Conservation (phyloP, 2,329 filamentous ascomycete genomes). For the Monosporascus sp. region DNA sequence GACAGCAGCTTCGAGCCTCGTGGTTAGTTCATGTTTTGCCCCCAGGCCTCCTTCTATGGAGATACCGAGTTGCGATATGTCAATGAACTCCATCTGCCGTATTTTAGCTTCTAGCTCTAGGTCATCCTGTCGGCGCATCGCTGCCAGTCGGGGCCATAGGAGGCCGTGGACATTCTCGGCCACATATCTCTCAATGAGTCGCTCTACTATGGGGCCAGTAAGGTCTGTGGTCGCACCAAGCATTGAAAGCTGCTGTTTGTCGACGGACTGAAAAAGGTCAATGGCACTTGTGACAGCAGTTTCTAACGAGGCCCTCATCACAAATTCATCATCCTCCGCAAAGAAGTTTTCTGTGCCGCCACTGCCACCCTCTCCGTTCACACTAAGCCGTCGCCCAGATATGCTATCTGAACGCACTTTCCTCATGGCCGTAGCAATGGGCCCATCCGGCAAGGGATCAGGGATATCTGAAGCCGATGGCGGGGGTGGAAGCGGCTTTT, state of each 20-base stretch:
- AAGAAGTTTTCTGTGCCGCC: slow-evolving; percentile 62
- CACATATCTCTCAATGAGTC: slow-evolving; percentile 91
- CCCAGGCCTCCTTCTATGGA: slow-evolving; percentile 71
- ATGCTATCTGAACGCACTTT: slow-evolving; percentile 50
- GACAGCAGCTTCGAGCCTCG: slow-evolving; percentile 71
- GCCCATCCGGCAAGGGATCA: slow-evolving; percentile 53
- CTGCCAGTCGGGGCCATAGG: slow-evolving; percentile 76
- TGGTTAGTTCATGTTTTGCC: slow-evolving; percentile 76
- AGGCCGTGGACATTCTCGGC: slow-evolving; percentile 89
- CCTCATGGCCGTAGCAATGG: slow-evolving; percentile 50
- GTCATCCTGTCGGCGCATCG: slow-evolving; percentile 76
- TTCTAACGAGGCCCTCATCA: slow-evolving; percentile 84
- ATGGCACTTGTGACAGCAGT: slow-evolving; percentile 90
- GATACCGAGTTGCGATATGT: slow-evolving; percentile 92
- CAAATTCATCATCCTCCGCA: slow-evolving; percentile 84
- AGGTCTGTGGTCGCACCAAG: slow-evolving; percentile 90
- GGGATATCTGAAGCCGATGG: slow-evolving; percentile 57
- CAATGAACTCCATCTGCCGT: slow-evolving; percentile 86
- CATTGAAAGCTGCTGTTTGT: slow-evolving; percentile 90
- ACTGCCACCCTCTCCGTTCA: slow-evolving; percentile 34
- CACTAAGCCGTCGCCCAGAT: slow-evolving; percentile 27
- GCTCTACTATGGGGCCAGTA: slow-evolving; percentile 86
- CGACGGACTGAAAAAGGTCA: slow-evolving; percentile 90
- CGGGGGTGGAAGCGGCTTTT: slow-evolving; percentile 76
- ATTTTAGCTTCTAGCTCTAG: slow-evolving; percentile 85